Evolutionary conservation across 1,139 yeast species (phyloP), one percentile per base, ranked within the genome.

Genomic region (Pichia sp.): DNA sequence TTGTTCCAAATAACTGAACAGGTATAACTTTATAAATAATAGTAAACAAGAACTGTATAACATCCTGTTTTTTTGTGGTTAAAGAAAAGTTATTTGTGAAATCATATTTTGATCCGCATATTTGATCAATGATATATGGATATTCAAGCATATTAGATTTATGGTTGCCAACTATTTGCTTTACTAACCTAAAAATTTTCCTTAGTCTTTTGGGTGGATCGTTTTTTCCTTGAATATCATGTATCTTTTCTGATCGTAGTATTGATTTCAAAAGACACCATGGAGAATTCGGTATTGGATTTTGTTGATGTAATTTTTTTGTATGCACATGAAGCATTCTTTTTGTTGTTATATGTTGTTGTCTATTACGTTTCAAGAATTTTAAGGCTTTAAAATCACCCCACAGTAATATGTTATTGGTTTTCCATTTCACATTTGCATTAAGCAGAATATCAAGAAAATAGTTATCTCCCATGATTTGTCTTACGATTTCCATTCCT

Each of bases 21-120:
- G 92, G 88, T 30, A 85, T 65, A 0, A 83, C 51, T 46, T 70
- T 73, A 9, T 74, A 76, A 4, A 77, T 49, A 0, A 78, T 50
- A 0, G 69, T 58, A 3, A 73, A 55, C 1, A 76, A 59, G 53
- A 78, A 75, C 42, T 59, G 63, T 0, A 71, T 56, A 0, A 82
- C 78, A 0, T 52, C 41, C 13, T 56, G 52, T 25, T 61, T 55
- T 2, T 61, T 50, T 1, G 70, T 60, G 0, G 68, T 59, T 24
- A 56, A 25, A 7, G 59, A 59, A 20, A 63, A 55, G 25, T 66
- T 57, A 24, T 53, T 45, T 11, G 22, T 32, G 11, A 32, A 32
- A 18, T 32, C 36, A 32, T 32, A 32, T 3, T 18, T 32, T 9
- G 13, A 7, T 18, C 38, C 38, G 34, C 69, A 62, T 11, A 65